Percentiles rank a stretch among this genome's conserved stretches.
phyloP scores from a whole-genome alignment of 768 basidiomycete genomes.

The Filobasidium wieringae region DNA sequence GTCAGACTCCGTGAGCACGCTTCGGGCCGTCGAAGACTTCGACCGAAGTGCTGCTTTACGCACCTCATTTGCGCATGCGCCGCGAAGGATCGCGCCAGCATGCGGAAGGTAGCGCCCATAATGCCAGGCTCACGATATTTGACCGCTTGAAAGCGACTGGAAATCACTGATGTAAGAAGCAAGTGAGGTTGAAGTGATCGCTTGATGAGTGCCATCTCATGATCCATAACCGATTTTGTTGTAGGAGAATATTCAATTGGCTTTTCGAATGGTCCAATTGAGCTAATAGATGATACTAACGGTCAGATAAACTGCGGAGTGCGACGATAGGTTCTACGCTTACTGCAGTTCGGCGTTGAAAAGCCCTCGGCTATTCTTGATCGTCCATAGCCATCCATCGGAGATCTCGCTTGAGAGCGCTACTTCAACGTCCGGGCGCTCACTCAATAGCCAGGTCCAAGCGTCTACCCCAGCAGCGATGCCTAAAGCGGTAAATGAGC shows the following conservation, averaged over 20 bases:
- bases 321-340: conserved; percentile 21
- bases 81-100: conserved; percentile 68
- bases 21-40: too few relatives aligned
- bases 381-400: conserved; percentile 74
- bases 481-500: conserved; percentile 73
- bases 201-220: conserved; percentile 55
- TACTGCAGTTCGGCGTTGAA: conserved; percentile 75
- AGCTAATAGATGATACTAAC: conserved; percentile 44
- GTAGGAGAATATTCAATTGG: conserved; percentile 82
- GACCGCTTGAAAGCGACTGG: conserved; percentile 86
- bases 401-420: conserved; percentile 73
- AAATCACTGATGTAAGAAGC: conserved; percentile 71
- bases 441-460: conserved; percentile 91
- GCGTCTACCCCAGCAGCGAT: conserved; percentile 80
- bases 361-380: conserved; percentile 64
- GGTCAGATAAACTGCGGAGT: background rate
- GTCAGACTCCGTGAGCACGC: too few relatives aligned
- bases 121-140: conserved; percentile 74
- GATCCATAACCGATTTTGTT: conserved; percentile 69
- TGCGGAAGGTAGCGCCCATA: conserved; percentile 68
- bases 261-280: conserved; percentile 74
- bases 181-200: conserved; percentile 71
- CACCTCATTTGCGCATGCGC: conserved; percentile 67
- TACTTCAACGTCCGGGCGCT: conserved; percentile 69
- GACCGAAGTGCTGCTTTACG: too few relatives aligned